Evolutionary conservation across 2,329 filamentous ascomycete species (phyloP).

Genomic region (Talaromyces sp.): DNA sequence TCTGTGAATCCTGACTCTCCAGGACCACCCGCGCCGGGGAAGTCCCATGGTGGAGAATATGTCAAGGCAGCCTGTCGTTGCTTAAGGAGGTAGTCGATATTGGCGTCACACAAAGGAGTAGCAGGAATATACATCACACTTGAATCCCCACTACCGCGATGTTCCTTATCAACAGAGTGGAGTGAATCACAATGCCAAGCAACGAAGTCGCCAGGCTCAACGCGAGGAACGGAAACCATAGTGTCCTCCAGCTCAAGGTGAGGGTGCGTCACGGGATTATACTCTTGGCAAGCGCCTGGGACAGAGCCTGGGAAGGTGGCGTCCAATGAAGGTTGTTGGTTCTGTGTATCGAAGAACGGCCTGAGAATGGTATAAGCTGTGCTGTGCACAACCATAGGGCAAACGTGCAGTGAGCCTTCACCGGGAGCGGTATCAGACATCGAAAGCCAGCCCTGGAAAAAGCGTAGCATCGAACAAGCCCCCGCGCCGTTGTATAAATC

Average conservation of each 20-base stretch:
- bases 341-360: constrained; percentile 73
- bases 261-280: constrained; percentile 66
- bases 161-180: constrained; percentile 80
- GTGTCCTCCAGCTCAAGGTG: constrained; percentile 67
- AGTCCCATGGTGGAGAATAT: constrained; percentile 71
- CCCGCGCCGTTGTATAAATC: constrained; percentile 82
- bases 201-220: constrained; percentile 74
- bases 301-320: constrained; percentile 68
- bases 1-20: constrained; percentile 46
- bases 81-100: constrained; percentile 69
- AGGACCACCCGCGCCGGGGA: constrained; percentile 59
- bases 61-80: constrained; percentile 72
- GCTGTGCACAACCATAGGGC: constrained; percentile 73
- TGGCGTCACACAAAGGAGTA: constrained; percentile 75
- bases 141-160: constrained; percentile 71
- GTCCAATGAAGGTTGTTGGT: constrained; percentile 44
- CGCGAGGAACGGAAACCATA: constrained; percentile 72
- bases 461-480: constrained; percentile 80
- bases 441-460: constrained; percentile 85
- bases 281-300: constrained; percentile 70
- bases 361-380: constrained; percentile 80
- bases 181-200: constrained; percentile 79
- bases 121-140: constrained; percentile 89
- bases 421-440: constrained; percentile 72
- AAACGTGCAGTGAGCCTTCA: constrained; percentile 81